Conservation (phyloP, 2,329 filamentous ascomycete genomes). For the Grosmannia penicillata region DNA sequence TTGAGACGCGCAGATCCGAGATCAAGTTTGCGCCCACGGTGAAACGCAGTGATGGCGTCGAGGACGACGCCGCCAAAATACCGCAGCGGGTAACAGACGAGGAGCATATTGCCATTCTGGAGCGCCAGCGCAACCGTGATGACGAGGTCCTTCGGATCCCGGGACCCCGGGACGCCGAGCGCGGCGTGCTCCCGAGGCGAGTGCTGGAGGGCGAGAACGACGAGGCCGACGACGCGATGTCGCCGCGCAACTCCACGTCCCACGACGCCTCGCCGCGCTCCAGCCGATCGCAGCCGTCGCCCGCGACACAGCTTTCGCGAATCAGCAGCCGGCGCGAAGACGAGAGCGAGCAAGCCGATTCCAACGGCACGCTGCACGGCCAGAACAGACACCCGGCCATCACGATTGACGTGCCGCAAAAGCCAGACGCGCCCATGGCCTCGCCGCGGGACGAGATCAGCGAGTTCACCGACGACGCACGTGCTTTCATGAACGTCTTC, state of each 20-base stretch:
- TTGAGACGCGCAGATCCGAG: constrained; percentile 21
- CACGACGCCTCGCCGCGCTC: constrained; percentile 18
- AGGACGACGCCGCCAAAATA: constrained; percentile 29
- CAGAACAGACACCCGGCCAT: constrained; percentile 29
- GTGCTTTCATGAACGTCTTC: constrained; percentile 24
- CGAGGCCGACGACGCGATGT: constrained; percentile 18
- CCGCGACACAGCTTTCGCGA: not conserved
- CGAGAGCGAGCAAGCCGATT: not conserved
- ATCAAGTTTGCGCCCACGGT: constrained; percentile 59
- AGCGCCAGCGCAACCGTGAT: constrained; percentile 66
- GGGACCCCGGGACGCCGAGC: constrained; percentile 78
- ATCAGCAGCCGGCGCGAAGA: not conserved
- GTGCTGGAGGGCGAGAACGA: constrained; percentile 22
- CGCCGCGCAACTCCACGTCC: constrained; percentile 1
- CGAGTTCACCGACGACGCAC: constrained; percentile 27
- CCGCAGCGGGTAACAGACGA: constrained; percentile 46
- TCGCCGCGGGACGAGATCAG: constrained; percentile 21
- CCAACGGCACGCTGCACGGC: not conserved
- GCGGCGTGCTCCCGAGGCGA: constrained; percentile 54
- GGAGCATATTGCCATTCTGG: constrained; percentile 76
- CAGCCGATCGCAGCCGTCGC: constrained; percentile 4
- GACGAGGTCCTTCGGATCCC: constrained; percentile 74
- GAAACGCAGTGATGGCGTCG: constrained; percentile 40
- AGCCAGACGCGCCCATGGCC: too few relatives aligned
- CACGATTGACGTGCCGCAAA: constrained; percentile 50